Percentiles rank a stretch among this genome's conserved stretches.
These are phyloP conservation scores for Cercospora sojina DNA, from an alignment of 2,329 filamentous ascomycete genomes.

Conservation along the genomic window DNA sequence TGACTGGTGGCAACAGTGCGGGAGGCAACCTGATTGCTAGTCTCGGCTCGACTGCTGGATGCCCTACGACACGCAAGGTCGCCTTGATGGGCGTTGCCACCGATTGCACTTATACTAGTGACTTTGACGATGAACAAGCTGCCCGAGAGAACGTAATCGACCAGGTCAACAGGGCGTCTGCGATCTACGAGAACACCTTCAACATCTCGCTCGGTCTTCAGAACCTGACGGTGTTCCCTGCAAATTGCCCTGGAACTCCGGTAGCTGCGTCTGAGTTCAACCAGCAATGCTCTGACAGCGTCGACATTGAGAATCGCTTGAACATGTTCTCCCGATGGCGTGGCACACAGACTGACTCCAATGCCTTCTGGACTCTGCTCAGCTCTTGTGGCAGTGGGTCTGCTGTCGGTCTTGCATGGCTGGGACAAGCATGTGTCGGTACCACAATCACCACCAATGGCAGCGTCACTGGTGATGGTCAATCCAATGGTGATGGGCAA, in stretches of 20 bases:
- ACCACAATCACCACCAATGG: slow-evolving; percentile 52
- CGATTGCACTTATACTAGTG: slow-evolving; percentile 81
- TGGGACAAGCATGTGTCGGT: slow-evolving; percentile 76
- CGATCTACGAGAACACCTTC: slow-evolving; percentile 85
- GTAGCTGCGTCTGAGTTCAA: slow-evolving; percentile 78
- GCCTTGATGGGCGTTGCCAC: slow-evolving; percentile 89
- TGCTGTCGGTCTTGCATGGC: slow-evolving; percentile 89
- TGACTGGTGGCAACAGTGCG: slow-evolving; percentile 70
- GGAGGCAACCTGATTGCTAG: slow-evolving; percentile 74
- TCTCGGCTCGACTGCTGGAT: slow-evolving; percentile 81
- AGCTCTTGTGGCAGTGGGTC: slow-evolving; percentile 77
- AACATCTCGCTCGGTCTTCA: slow-evolving; percentile 90
- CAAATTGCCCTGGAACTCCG: slow-evolving; percentile 69
- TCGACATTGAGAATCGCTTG: slow-evolving; percentile 71
- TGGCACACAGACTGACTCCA: slow-evolving; percentile 70
- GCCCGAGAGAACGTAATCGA: slow-evolving; percentile 73
- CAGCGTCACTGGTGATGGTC: slow-evolving; percentile 41
- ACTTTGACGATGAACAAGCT: slow-evolving; percentile 65
- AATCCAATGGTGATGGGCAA: slow-evolving; percentile 45
- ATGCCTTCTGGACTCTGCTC: slow-evolving; percentile 91
- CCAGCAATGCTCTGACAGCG: slow-evolving; percentile 62
- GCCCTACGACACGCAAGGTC: slow-evolving; percentile 84
- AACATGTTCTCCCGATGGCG: slow-evolving; percentile 90
- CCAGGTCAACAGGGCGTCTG: slow-evolving; percentile 82
- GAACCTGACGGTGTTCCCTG: slow-evolving; percentile 76